phyloP scores from a whole-genome alignment of 306 rosid species.

The Carpinus fangiana region DNA sequence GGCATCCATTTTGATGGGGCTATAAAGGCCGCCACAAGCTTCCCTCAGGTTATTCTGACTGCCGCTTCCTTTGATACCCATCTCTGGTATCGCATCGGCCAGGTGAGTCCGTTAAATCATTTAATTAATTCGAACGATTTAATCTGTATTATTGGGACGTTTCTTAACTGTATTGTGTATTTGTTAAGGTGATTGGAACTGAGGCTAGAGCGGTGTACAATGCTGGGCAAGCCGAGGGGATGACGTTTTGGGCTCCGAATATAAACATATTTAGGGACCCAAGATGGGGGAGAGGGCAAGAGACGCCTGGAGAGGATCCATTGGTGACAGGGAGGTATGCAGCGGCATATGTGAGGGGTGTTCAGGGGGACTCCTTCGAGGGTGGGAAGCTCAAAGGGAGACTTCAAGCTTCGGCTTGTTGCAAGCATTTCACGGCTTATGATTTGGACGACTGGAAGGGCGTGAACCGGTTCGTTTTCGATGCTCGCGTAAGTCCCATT shows the following conservation, averaged over 20 bases:
- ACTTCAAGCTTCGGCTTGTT: conserved; percentile 90
- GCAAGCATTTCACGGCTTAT: conserved; percentile 94
- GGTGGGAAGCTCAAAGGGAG: conserved; percentile 46
- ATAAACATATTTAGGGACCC: conserved; percentile 92
- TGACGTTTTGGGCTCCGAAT: conserved; percentile 98
- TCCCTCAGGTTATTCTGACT: conserved; percentile 93
- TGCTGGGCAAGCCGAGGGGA: conserved; percentile 71
- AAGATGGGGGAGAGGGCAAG: conserved; percentile 98
- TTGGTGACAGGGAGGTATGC: conserved; percentile 56
- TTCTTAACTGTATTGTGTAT: no score
- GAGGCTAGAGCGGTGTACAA: conserved; percentile 84
- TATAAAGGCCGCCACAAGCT: conserved; percentile 63
- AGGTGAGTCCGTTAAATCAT: conserved; percentile 33
- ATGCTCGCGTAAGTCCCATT: conserved; percentile 57
- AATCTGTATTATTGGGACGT: no score
- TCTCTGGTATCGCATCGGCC: conserved; percentile 82
- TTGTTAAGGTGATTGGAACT: conserved; percentile 50
- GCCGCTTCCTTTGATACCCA: conserved; percentile 72
- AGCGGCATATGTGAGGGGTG: conserved; percentile 72
- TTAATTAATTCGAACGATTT: no score
- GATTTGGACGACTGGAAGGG: conserved; percentile 90
- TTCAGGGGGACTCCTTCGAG: conserved; percentile 70
- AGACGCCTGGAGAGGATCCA: conserved; percentile 96
- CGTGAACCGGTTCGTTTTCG: conserved; percentile 61
- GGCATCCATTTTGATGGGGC: conserved; percentile 55